Evolutionary conservation across 352 stramenopile genomes (phyloP).

Genomic region (Achlya hypogyna): DNA sequence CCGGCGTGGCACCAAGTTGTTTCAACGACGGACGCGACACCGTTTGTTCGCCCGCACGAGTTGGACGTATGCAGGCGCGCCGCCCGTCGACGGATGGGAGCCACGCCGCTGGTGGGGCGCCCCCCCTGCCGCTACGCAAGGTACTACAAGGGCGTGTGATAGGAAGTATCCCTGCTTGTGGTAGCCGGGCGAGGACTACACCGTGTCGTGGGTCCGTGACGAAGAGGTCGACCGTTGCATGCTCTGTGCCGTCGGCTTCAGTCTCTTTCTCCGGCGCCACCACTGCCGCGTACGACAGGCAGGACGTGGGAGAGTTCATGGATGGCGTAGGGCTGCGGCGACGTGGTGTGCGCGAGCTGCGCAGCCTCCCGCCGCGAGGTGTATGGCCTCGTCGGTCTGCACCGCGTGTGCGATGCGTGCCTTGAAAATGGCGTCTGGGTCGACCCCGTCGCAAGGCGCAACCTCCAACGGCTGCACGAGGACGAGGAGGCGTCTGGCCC

Average conservation of each 20-base stretch:
- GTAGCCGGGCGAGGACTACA: conserved; percentile 8
- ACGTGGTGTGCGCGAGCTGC: conserved; percentile 10
- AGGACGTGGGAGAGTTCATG: not conserved
- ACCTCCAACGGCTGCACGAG: not conserved
- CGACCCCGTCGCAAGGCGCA: not conserved
- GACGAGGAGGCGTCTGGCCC: too few species aligned
- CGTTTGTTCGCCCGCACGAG: too few species aligned
- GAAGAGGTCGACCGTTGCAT: conserved; percentile 3
- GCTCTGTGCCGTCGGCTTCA: not conserved
- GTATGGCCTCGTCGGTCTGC: conserved; percentile 7
- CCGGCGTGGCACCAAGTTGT: too few species aligned
- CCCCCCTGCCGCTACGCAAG: too few species aligned
- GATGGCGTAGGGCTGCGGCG: conserved; percentile 2
- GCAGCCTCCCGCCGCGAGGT: not conserved
- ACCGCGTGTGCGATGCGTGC: conserved; percentile 16
- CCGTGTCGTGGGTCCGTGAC: not conserved
- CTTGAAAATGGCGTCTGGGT: conserved; percentile 18
- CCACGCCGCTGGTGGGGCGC: too few species aligned
- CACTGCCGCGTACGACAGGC: conserved; percentile 8
- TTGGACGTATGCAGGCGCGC: too few species aligned
- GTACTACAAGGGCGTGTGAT: not conserved
- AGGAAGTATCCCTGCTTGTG: not conserved
- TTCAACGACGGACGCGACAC: not conserved
- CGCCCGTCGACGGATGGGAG: too few species aligned
- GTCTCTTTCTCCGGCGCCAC: conserved; percentile 10